These are phyloP conservation scores for Candida qinlingensis DNA, from an alignment of 805 yeast genomes.

Conservation along the genomic window DNA sequence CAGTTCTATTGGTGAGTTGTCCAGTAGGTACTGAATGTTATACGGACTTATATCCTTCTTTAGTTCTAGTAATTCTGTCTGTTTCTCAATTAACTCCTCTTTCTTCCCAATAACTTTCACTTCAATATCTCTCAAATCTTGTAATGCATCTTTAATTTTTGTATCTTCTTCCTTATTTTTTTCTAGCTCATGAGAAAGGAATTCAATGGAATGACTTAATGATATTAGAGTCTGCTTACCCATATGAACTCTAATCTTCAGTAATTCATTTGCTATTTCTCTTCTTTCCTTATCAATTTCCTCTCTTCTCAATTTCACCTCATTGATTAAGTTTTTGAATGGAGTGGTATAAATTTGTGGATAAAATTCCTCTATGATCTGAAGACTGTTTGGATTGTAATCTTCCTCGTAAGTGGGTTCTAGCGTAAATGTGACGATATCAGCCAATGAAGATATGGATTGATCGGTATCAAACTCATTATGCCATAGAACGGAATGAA, in stretches of 20 bases:
- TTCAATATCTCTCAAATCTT: constrained; percentile 18
- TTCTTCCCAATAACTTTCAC: constrained; percentile 8
- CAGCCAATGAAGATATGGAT: constrained; percentile 25
- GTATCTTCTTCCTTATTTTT: not conserved
- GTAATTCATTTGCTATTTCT: constrained; percentile 12
- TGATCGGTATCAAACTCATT: constrained; percentile 22
- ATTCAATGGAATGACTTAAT: constrained; percentile 23
- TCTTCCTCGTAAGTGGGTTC: constrained; percentile 12
- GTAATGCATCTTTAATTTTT: constrained; percentile 13
- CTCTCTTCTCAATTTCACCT: not conserved
- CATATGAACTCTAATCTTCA: constrained; percentile 25
- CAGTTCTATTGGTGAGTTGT: constrained; percentile 14
- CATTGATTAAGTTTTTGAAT: constrained; percentile 12
- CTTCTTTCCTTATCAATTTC: constrained; percentile 13
- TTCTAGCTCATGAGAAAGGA: constrained; percentile 13
- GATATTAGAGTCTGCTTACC: constrained; percentile 29
- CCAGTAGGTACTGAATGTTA: constrained; percentile 25
- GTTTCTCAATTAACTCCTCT: constrained; percentile 6
- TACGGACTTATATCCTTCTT: constrained; percentile 17
- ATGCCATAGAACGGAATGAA: constrained; percentile 30
- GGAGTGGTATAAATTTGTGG: constrained; percentile 35
- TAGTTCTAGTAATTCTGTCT: constrained; percentile 12
- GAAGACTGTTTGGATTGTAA: constrained; percentile 21
- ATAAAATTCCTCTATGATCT: constrained; percentile 28
- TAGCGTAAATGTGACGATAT: constrained; percentile 31